Evolutionary conservation across 2,329 filamentous ascomycete genomes (phyloP), one percentile per base, ranked within the genome.

Genomic region (Phyllosticta paracitricarpa): DNA sequence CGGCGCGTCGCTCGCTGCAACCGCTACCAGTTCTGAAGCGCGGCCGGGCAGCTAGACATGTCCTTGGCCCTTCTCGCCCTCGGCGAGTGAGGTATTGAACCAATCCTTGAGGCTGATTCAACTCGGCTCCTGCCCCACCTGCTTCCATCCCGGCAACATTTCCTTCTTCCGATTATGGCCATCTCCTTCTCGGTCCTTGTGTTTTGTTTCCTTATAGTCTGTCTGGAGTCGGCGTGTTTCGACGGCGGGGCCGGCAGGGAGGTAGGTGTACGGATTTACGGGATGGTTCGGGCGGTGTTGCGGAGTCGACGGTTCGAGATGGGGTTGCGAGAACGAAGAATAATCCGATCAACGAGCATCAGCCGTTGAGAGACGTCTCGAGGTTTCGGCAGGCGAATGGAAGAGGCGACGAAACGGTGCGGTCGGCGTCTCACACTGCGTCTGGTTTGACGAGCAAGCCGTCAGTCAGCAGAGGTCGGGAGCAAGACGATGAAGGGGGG

Each of bases 1-100:
- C 24, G 60, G 14, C 56, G 60, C 24, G 60, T 62, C 4, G 60
- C 60, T n/a, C 40, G 60, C n/a, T 62, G 60, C 17, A 62, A 62
- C n/a, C 60, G 60, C 30, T 62, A 62, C 52, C 54, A 52, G 28
- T 62, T 62, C 52, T 62, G 60, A 61, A 51, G 19, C 4, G 24
- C 17, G 30, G 9, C 52, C 52, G 52, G 3, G 14, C 12, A 48
- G 2, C 6, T 6, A 17, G 17, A 48, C 14, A 2, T n/a, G 5
- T n/a, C n/a, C 40, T 48, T 48, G 40, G 40, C 40, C 40, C 40
- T 48, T n/a, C 17, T 48, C n/a, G 40, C 40, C n/a, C 40, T 48
- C 19, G 40, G 40, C 40, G 40, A 48, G 40, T 48, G 40, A 48
- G 40, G 40, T 48, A 40, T 14, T 17, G 35, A 40, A 40, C 35